Evolutionary conservation across 768 basidiomycete species (phyloP).

Genomic region (Coprinellus micaceus): DNA sequence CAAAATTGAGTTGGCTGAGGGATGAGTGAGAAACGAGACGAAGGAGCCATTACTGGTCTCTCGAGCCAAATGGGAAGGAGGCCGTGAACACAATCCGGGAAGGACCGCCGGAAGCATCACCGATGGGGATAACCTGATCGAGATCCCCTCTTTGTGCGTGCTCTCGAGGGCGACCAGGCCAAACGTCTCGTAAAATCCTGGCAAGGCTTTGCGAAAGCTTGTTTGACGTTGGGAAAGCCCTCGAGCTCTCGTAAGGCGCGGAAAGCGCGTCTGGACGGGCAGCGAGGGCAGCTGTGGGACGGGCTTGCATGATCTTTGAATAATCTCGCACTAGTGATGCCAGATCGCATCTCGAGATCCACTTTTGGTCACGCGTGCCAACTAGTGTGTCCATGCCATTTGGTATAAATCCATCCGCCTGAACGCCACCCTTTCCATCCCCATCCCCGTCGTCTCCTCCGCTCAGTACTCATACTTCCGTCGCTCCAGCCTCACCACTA

Average conservation of each 20-base stretch:
- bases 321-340: not conserved
- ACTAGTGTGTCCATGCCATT: conserved; percentile 13
- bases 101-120: conserved; percentile 27
- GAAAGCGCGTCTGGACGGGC: not conserved
- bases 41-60: conserved; percentile 24
- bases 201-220: not conserved
- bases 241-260: not conserved
- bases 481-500: conserved; percentile 11
- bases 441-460: conserved; percentile 13
- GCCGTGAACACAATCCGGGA: conserved; percentile 15
- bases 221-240: not conserved
- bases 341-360: conserved; percentile 29
- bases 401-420: conserved; percentile 32
- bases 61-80: not conserved
- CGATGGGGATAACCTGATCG: conserved; percentile 19
- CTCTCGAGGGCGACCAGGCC: not conserved
- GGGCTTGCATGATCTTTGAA: conserved; percentile 16
- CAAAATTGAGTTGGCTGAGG: conserved; percentile 5
- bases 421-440: conserved; percentile 19
- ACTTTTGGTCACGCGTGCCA: conserved; percentile 27
- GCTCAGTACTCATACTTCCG: conserved; percentile 10
- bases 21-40: conserved; percentile 17
- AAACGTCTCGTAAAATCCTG: not conserved
- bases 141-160: not conserved
- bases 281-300: not conserved